Base-by-base conservation (phyloP, 2,329 filamentous ascomycete species). In the Aspergillus sp. region DNA sequence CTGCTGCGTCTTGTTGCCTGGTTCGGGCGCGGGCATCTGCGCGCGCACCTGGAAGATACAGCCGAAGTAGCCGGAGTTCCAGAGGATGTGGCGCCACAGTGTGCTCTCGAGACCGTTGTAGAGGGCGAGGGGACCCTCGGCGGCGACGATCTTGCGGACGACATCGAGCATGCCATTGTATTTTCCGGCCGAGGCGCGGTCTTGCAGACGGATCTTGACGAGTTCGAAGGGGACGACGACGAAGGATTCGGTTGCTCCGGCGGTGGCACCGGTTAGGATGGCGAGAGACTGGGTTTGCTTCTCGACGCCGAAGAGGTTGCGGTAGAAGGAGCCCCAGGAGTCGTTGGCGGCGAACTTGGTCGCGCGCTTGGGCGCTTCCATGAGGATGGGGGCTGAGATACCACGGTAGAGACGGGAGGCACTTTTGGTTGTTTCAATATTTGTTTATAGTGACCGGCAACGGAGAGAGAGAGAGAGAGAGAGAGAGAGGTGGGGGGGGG, bases 321-420 rank as follows among this genome's bases (percentile, higher is more conserved):
- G 90, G 82, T 96, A 99, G 78, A 97, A 85, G 78, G 92, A 87
- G 69, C 95, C 95, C 95, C 95, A 99, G 75, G 93, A 91, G 75
- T 99, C 95, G 79, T 99, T 99, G 78, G 95, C 95, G 47, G 95
- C 93, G 78, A 99, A 99, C 78, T 99, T 99, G 81, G 91, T 98
- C 43, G 93, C 93, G 79, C 92, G 85, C 85, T 96, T 96, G 77
- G 90, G 88, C 56, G 93, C 93, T 78, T 98, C 93, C 93, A 99
- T 99, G 66, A 98, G 84, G 71, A 99, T 98, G 50, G 95, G 95
- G 24, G 95, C 93, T 44, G 85, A 87, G 76, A 99, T 99, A 71
- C 95, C 95, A 66, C 95, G 91, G 82, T 99, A 99, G 60, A 99
- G 83, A 65, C 93, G 87, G 61, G 91, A 95, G 77, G 90, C 87